Evolutionary conservation across 805 yeast genomes (phyloP), one percentile per base, ranked within the genome.

Genomic region (Ogataea trehaloabstinens): DNA sequence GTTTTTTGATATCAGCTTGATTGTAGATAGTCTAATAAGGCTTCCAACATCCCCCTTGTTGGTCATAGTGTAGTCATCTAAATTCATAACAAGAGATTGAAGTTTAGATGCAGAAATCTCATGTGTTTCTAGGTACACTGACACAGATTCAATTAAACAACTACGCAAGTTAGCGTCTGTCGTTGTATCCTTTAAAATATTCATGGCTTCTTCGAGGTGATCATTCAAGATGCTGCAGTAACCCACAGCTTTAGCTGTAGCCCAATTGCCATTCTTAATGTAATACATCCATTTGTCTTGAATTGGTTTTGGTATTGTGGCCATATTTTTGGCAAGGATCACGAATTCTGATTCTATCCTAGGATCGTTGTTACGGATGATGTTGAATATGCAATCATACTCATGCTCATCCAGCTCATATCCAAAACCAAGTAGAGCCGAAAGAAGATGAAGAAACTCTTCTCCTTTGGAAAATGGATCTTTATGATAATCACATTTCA

Each of bases 1-100:
- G 45, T 72, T 67, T 1, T 48, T 29, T 0, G 44, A 36, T 0
- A 81, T 56, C 2, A 78, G 51, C 5, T 48, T 25, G 2, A 84
- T 55, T 1, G 81, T 66, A 0, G 81, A 40, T 5, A 31, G 28
- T 33, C 98, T 65, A 1, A 88, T 74, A 50, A 78, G 73, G 33
- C 86, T 76, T 2, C 98, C 98, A n/a, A 89, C 90, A 63, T 90
- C 98, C 7, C 98, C 98, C 53, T 86, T 84, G 19, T 77, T 76
- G 0, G 91, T 85, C 2, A 74, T 64, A 0, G 95, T 77, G 56
- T 89, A 88, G 51, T 90, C 96, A 45, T 82, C 81, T 11, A 91
- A 59, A 24, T 76, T 73, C 2, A 45, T 47, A 1, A 72, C 30
- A 4, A 70, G 31, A 3, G 28, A 13, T 3, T 34, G 12, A 34